phyloP scores from a whole-genome alignment of 2,329 filamentous ascomycete genomes.

The Xylaria sp. region DNA sequence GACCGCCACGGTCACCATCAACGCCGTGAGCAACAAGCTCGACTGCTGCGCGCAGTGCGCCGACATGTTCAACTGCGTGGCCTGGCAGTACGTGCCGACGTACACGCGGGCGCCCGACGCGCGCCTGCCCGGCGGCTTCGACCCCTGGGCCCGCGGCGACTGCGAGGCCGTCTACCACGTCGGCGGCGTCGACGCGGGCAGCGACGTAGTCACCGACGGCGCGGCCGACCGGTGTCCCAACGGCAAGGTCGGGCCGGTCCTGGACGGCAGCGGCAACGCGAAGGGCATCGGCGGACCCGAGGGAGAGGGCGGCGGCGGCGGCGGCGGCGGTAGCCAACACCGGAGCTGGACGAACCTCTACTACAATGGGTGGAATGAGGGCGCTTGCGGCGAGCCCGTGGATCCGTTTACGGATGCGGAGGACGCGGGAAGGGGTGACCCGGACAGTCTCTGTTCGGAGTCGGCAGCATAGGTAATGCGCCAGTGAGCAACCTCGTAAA shows the following conservation, averaged over 20 bases:
- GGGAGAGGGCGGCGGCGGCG: background rate
- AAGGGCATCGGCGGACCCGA: constrained; percentile 13
- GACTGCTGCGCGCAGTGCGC: constrained; percentile 37
- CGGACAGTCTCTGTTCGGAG: constrained; percentile 20
- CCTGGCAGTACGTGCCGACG: constrained; percentile 35
- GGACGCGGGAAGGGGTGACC: constrained; percentile 30
- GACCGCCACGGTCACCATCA: constrained; percentile 31
- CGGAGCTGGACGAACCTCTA: constrained; percentile 30
- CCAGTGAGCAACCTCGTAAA: background rate
- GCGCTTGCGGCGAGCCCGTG: constrained; percentile 30
- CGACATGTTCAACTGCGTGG: constrained; percentile 36
- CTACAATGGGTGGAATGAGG: constrained; percentile 38
- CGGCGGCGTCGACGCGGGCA: constrained; percentile 19
- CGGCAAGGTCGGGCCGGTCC: constrained; percentile 15
- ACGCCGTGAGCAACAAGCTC: constrained; percentile 33
- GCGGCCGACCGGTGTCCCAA: constrained; percentile 26
- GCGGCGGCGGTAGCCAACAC: background rate
- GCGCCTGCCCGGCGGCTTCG: constrained; percentile 34
- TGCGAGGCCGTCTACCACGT: constrained; percentile 35
- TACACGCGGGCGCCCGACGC: constrained; percentile 25
- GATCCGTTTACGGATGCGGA: constrained; percentile 22
- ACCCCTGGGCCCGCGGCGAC: constrained; percentile 35
- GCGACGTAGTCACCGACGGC: constrained; percentile 3
- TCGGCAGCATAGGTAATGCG: background rate
- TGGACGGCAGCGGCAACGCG: constrained; percentile 23